Evolutionary conservation across 495 filamentous ascomycete genomes (phyloP), one percentile per base, ranked within the genome.

Genomic region (Neurospora terricola): DNA sequence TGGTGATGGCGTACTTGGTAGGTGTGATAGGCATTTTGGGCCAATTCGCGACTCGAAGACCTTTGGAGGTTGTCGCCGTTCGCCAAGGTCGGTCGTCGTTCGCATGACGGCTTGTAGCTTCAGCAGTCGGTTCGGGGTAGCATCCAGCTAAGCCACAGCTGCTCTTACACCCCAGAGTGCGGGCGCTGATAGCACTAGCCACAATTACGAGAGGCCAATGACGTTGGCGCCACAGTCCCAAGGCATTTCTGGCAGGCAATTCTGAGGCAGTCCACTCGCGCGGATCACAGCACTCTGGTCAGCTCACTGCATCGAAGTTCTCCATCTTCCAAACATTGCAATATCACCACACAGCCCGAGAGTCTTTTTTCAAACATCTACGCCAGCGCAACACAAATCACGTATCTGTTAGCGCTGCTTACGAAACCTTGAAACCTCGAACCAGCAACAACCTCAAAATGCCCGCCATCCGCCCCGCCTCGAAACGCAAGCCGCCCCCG

Each of bases 401-500:
- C 48, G 11, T 59, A 9, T 8, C 3, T 2, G 1, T 0, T 5
- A 27, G 5, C 21, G 14, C 27, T 2, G 2, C 54, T 9, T 9
- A 34, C 27, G 9, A 48, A 34, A 68, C 54, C 6, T 40, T 16
- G 77, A 73, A 73, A 79, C 8, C 59, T 38, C 38, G 30, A 75
- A 70, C 34, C 38, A 54, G 45, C 68, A 59, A 40, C 76, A 70
- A 87, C 6, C 14, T 18, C 27, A 66, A 59, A 36, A 98, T 99
- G 96, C 95, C 96, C 72, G 91, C 94, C 7, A 89, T 97, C 72
- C 90, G 96, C 77, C 84, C 87, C 69, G 85, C 89, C 48, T 90
- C 90, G 74, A 92, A 90, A 81, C 90, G 92, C 80, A 98, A 98
- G 85, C 88, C 96, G 73, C 96, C 96, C 48, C 96, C 96, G 45